A percentile compares a stretch with the other conserved stretches of the same genome.
Evolutionary conservation across 352 stramenopile species (phyloP).

Genomic region (Pythium aristosporum): DNA sequence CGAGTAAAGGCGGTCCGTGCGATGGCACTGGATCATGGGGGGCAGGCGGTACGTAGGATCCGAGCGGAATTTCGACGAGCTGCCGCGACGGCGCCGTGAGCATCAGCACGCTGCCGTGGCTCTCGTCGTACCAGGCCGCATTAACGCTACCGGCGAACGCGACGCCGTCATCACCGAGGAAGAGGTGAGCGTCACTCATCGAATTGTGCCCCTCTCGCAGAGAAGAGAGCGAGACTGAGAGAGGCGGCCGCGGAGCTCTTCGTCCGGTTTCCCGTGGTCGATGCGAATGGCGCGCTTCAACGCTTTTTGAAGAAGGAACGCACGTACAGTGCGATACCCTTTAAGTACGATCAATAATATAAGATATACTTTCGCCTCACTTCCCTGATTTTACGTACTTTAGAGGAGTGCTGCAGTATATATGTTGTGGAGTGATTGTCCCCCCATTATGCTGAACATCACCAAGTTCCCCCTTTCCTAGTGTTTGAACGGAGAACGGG

Average conservation of each 20-base stretch:
- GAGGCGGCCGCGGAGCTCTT: background rate
- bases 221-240: background rate
- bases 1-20: background rate
- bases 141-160: slow-evolving; percentile 38
- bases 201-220: background rate
- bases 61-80: slow-evolving; percentile 47
- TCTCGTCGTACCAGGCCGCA: slow-evolving; percentile 54
- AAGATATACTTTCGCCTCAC: background rate
- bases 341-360: slow-evolving; percentile 14
- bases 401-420: slow-evolving; percentile 1
- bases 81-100: slow-evolving; percentile 30
- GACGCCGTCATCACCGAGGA: slow-evolving; percentile 46
- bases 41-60: background rate
- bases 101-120: slow-evolving; percentile 54
- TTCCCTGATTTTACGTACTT: slow-evolving; percentile 8
- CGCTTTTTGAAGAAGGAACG: slow-evolving; percentile 18
- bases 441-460: slow-evolving; percentile 16
- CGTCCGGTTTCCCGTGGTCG: background rate
- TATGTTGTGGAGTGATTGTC: background rate
- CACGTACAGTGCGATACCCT: background rate
- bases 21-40: background rate
- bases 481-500: slow-evolving; percentile 9
- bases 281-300: slow-evolving; percentile 27
- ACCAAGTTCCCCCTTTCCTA: slow-evolving; percentile 1
- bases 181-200: slow-evolving; percentile 62